Percentiles rank a stretch among this genome's conserved stretches.
Evolutionary conservation across 1,284 basidiomycete species (phyloP).

Genomic region (Ganoderma sinense): DNA sequence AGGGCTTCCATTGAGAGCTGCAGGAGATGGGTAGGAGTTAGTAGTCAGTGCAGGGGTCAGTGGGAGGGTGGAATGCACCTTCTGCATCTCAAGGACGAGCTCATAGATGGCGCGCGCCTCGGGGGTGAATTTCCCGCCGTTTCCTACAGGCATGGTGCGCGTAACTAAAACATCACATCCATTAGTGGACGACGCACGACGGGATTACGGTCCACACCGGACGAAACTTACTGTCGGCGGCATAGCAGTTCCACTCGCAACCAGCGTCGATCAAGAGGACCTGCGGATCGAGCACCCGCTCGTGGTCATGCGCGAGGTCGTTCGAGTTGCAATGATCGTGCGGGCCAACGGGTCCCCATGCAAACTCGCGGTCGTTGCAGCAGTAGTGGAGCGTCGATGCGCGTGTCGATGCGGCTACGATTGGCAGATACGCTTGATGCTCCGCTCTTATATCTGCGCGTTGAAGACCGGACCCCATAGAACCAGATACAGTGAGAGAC

Average conservation of each 20-base stretch:
- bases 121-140: conserved; percentile 85
- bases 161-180: too few species aligned
- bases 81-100: conserved; percentile 89
- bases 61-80: conserved; percentile 49
- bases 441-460: conserved; percentile 66
- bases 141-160: conserved; percentile 88
- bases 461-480: not conserved
- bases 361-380: conserved; percentile 82
- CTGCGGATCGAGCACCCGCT: conserved; percentile 67
- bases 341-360: conserved; percentile 74
- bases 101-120: conserved; percentile 84
- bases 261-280: conserved; percentile 92
- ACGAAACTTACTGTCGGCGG: conserved; percentile 67
- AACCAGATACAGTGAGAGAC: conserved; percentile 30
- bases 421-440: conserved; percentile 92
- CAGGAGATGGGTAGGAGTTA: not conserved
- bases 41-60: not conserved
- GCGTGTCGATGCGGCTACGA: conserved; percentile 84
- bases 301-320: conserved; percentile 49
- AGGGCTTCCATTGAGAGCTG: conserved; percentile 72
- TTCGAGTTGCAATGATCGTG: conserved; percentile 63
- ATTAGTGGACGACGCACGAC: too few species aligned
- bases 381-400: conserved; percentile 93
- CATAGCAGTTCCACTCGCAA: conserved; percentile 88
- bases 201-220: too few species aligned